These are phyloP conservation scores for Candida wancherniae DNA, from an alignment of 805 yeast genomes.

Conservation along the genomic window DNA sequence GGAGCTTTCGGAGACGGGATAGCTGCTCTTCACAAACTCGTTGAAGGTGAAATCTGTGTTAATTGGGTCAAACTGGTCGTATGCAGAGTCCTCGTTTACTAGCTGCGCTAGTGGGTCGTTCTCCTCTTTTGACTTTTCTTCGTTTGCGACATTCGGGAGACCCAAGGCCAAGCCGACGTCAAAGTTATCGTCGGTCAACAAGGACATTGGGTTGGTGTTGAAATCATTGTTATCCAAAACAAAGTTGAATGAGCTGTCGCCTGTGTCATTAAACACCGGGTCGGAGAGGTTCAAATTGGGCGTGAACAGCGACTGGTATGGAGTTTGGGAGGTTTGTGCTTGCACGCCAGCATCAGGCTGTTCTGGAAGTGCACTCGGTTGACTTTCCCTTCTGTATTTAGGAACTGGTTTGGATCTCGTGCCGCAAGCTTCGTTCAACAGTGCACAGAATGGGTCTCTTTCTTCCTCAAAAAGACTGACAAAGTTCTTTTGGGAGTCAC, in stretches of 20 bases:
- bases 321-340: slow-evolving; percentile 6
- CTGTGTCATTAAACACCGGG: slow-evolving; percentile 15
- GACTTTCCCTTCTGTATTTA: slow-evolving; percentile 21
- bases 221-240: slow-evolving; percentile 5
- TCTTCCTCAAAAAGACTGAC: slow-evolving; percentile 54
- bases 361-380: slow-evolving; percentile 3
- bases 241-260: slow-evolving; percentile 7
- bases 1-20: slow-evolving; percentile 22
- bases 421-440: slow-evolving; percentile 80
- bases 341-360: too few relatives aligned
- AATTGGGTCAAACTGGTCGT: slow-evolving; percentile 44
- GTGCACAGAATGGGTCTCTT: slow-evolving; percentile 69
- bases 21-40: slow-evolving; percentile 32
- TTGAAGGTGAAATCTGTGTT: slow-evolving; percentile 34
- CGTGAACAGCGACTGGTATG: slow-evolving; percentile 13
- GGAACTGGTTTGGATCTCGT: slow-evolving; percentile 67
- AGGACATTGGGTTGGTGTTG: slow-evolving; percentile 39
- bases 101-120: slow-evolving; percentile 39
- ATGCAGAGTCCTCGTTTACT: slow-evolving; percentile 52
- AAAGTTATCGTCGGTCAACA: slow-evolving; percentile 45
- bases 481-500: slow-evolving; percentile 16
- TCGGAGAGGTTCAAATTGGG: slow-evolving; percentile 17
- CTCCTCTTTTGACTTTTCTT: slow-evolving; percentile 15
- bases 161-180: slow-evolving; percentile 53
- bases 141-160: slow-evolving; percentile 12